Conservation (phyloP, 495 filamentous ascomycete species). For the Penicillium cataractarum region DNA sequence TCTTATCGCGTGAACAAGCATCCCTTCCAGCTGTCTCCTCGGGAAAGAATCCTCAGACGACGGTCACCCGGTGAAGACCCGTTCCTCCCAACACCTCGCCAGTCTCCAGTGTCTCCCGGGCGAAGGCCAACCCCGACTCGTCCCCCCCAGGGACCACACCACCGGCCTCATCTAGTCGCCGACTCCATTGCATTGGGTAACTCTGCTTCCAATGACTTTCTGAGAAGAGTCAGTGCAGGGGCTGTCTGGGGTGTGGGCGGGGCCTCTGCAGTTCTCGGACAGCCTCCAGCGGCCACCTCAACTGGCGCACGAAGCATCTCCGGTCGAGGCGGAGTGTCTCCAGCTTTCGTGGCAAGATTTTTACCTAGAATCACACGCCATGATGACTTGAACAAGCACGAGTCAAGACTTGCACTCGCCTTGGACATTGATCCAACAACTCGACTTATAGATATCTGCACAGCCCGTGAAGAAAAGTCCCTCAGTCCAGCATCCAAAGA, state of each 20-base stretch:
- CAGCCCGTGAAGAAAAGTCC: constrained; percentile 19
- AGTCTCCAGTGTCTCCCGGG: constrained; percentile 22
- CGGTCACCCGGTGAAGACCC: constrained; percentile 63
- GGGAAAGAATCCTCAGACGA: constrained; percentile 64
- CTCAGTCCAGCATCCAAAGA: constrained; percentile 36
- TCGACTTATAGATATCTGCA: constrained; percentile 56
- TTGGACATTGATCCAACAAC: constrained; percentile 75
- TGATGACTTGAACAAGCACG: constrained; percentile 68
- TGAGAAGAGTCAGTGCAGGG: constrained; percentile 61
- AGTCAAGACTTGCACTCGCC: constrained; percentile 78
- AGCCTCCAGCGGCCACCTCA: constrained; percentile 50
- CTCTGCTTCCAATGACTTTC: constrained; percentile 12
- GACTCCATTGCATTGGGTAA: constrained; percentile 23
- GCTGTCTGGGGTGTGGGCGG: constrained; percentile 85
- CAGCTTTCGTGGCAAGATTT: constrained; percentile 73
- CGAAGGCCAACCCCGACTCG: constrained; percentile 26
- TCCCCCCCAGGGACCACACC: constrained; percentile 31
- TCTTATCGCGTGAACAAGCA: constrained; percentile 68
- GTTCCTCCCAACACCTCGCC: constrained; percentile 53
- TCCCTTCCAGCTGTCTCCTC: constrained; percentile 58
- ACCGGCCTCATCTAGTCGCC: constrained; percentile 42
- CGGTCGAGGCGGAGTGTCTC: constrained; percentile 73
- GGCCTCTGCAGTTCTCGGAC: constrained; percentile 51
- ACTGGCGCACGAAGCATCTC: constrained; percentile 65
- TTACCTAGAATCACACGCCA: constrained; percentile 54